phyloP scores from a whole-genome alignment of 164 flowering plant species.

The Tetracentron sinense region DNA sequence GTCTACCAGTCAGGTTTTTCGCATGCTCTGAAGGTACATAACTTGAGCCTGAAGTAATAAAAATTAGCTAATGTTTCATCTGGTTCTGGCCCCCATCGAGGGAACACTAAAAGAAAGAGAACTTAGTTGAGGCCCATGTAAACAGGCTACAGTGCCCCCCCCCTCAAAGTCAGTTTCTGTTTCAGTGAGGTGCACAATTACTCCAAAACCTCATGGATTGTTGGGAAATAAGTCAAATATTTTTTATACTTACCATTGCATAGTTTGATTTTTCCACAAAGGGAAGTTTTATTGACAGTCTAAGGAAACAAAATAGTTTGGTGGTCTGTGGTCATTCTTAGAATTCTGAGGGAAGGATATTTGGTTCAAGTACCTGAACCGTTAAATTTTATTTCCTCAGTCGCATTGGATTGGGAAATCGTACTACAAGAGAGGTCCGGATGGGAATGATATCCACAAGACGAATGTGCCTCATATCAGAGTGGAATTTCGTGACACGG shows the following conservation, averaged over 20 bases:
- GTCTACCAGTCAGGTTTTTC: slow-evolving; percentile 96
- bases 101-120: no score
- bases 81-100: no score
- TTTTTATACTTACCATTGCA: no score
- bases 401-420: slow-evolving; percentile 90
- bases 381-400: slow-evolving; percentile 28
- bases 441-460: slow-evolving; percentile 89
- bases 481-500: slow-evolving; percentile 83
- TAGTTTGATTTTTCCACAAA: no score
- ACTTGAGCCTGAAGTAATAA: background rate
- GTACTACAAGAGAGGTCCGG: slow-evolving; percentile 88
- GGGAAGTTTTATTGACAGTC: no score
- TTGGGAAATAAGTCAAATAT: no score
- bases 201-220: no score
- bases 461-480: slow-evolving; percentile 98
- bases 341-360: background rate
- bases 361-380: background rate
- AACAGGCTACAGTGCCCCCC: no score
- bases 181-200: no score
- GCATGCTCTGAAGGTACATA: slow-evolving; percentile 78
- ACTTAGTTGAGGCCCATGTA: no score
- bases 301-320: no score
- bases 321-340: background rate
- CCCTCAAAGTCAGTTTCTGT: no score
- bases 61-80: background rate